phyloP scores from a whole-genome alignment of 1,284 basidiomycete genomes.

The Trametes polyzona region DNA sequence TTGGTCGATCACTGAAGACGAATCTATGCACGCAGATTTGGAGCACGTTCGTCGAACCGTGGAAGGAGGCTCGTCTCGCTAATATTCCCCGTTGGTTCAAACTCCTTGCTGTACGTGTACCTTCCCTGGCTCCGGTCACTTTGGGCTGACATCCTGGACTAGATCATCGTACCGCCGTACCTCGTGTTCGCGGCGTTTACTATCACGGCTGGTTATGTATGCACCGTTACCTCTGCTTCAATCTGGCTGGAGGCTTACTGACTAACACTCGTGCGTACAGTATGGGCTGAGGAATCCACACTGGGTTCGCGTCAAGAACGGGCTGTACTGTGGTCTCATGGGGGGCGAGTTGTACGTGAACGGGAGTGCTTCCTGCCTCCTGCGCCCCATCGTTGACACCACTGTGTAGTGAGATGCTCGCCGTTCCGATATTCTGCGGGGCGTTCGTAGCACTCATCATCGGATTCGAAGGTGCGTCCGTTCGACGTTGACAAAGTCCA shows the following conservation, averaged over 20 bases:
- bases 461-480: slow-evolving; percentile 47
- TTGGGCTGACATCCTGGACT: not conserved
- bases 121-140: too few species aligned
- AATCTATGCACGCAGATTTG: slow-evolving; percentile 39
- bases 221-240: not conserved
- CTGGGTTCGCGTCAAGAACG: slow-evolving; percentile 42
- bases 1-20: not conserved
- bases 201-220: slow-evolving; percentile 22
- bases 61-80: slow-evolving; percentile 21
- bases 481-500: too few species aligned
- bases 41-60: slow-evolving; percentile 38
- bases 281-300: slow-evolving; percentile 33
- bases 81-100: slow-evolving; percentile 23
- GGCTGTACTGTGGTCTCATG: slow-evolving; percentile 52
- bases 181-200: slow-evolving; percentile 36
- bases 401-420: slow-evolving; percentile 37
- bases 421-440: slow-evolving; percentile 52
- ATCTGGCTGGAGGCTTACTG: slow-evolving; percentile 3
- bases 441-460: slow-evolving; percentile 44
- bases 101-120: slow-evolving; percentile 14
- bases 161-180: slow-evolving; percentile 47
- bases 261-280: not conserved
- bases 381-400: slow-evolving; percentile 12
- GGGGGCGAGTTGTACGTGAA: slow-evolving; percentile 40
- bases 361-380: not conserved